Evolutionary conservation across 331 rosid species (phyloP), one percentile per base, ranked within the genome.

Genomic region (Acacia pycnantha): DNA sequence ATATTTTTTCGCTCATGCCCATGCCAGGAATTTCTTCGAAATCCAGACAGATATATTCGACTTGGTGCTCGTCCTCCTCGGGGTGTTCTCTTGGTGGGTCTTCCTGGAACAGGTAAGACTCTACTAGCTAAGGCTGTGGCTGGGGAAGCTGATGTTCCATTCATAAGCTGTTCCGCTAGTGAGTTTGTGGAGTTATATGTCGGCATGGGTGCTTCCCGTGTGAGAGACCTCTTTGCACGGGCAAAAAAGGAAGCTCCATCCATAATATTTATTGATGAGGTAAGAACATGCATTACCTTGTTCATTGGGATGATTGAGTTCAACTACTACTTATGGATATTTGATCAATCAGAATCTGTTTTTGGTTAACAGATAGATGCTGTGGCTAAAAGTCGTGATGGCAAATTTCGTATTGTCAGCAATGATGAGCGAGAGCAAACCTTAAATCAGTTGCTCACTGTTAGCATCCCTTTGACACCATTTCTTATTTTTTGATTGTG

Each of bases 181-280:
- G 99, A 96, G 89, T 96, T 96, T 82, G 99, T 96, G 41, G 99
- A 96, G 88, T 88, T 96, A 83, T 96, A 93, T 91, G 98, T 96
- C 75, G 99, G 99, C 81, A 96, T 96, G 99, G 99, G 99, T 84
- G 99, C 99, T 82, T 96, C 99, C 82, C 99, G 99, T 77, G 99
- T 96, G 84, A 92, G 99, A 86, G 99, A 96, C 89, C 97, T 96
- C 82, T 96, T 96, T 92, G 98, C 99, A 71, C 90, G 95, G 76
- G 99, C 99, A 84, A 96, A 96, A 90, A 96, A 96, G 90, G 98
- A 96, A 85, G 91, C 98, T 19, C 99, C 98, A 14, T 95, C 98
- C 48, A 95, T 95, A 75, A 89, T 95, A 84, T 96, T 96, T 82
- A 96, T 96, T 53, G 99, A 96, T 47, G 99, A 96, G 94, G 99